Conservation (phyloP, 2,329 filamentous ascomycete species). For the Talaromyces islandicus region DNA sequence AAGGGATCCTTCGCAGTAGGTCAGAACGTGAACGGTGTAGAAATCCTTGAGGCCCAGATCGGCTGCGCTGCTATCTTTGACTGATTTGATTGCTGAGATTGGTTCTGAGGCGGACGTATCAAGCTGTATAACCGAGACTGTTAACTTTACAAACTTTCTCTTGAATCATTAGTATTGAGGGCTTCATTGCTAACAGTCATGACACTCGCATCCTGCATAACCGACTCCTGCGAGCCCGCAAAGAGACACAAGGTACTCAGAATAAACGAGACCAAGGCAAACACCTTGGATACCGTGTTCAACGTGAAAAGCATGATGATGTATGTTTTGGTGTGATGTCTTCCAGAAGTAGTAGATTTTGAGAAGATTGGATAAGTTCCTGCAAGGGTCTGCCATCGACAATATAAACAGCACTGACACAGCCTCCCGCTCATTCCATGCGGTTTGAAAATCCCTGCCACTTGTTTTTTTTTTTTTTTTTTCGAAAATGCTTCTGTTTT, state of each 20-base stretch:
- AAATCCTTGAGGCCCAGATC: conserved; percentile 53
- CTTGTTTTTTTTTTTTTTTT: neutral
- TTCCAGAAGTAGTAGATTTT: no score
- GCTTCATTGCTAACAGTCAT: conserved; percentile 45
- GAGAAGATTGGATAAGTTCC: neutral
- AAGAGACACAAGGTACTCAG: conserved; percentile 57
- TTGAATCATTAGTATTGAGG: neutral
- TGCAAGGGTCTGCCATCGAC: neutral
- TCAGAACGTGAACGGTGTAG: conserved; percentile 56
- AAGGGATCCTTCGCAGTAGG: conserved; percentile 50
- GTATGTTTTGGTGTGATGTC: neutral
- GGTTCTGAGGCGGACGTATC: conserved; percentile 53
- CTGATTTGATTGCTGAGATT: conserved; percentile 21
- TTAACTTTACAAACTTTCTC: conserved; percentile 3
- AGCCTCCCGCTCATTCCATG: neutral
- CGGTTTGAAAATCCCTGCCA: neutral
- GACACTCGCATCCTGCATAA: conserved; percentile 53
- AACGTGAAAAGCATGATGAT: conserved; percentile 8
- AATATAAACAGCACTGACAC: neutral
- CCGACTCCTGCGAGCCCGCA: conserved; percentile 50
- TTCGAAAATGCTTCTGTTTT: neutral
- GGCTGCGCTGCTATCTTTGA: conserved; percentile 33
- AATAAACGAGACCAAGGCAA: conserved; percentile 50
- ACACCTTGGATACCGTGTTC: conserved; percentile 43
- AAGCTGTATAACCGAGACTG: conserved; percentile 36